Base-by-base conservation (phyloP, 768 basidiomycete species). In the Hypholoma sublateritium region DNA sequence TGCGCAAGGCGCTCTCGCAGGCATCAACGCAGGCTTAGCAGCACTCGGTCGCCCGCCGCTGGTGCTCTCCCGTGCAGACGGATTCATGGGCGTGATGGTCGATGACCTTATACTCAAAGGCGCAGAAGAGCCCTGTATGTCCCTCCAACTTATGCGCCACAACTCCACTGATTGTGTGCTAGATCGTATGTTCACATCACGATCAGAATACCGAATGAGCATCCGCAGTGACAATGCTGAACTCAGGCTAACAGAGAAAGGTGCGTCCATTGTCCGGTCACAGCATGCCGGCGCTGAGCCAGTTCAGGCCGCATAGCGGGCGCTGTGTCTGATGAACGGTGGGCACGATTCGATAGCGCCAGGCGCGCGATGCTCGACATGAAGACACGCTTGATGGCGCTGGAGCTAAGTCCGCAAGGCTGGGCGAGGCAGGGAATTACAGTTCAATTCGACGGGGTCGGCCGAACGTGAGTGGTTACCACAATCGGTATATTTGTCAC, bases 181-280 rank as follows among this genome's bases (percentile, higher is more conserved):
- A 94, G 92, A 95, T 63, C 89, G 93, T 24, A 95, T 95, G 91
- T 95, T 96, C 70, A 95, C 94, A 0, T 89, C 90, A 14, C 80
- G 94, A 36, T 92, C 90, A 14, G 94, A 96, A 65, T 96, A 93
- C 67, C 85, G 94, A 21, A 87, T 96, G 84, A 87, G 87, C 0
- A 80, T 95, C 42, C 79, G 94, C 50, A 87, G 89, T 50, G 94
- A 96, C 70, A 96, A 96, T 60, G 94, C 94, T 2, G 94, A 96
- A 72, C 47, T 86, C 50, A 80, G 94, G 45, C 72, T 96, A 56
- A 95, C 94, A 0, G 82, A 83, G 63, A 86, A 86, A 70, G 93
- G 91, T 81, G 37, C 28, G 17, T 13, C 19, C 1, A 24, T 22
- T 32, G 28, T 28, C 2, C n/a, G 4, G n/a, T 22, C 7, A 52